These are phyloP conservation scores for Pleomassaria siparia DNA, from an alignment of 2,329 filamentous ascomycete species.

Conservation along the genomic window DNA sequence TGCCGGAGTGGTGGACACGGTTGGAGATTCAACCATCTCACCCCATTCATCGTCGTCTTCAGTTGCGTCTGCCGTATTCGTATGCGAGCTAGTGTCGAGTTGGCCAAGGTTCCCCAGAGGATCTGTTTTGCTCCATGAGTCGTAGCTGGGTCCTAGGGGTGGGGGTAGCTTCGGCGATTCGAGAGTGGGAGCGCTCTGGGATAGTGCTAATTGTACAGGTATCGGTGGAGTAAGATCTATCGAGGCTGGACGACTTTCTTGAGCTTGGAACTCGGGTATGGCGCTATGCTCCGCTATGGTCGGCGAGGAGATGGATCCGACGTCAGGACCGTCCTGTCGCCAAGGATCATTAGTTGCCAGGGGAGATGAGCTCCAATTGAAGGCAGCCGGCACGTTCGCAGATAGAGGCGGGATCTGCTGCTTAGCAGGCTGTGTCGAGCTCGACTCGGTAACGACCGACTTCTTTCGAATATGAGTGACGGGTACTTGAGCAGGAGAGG, in stretches of 20 bases:
- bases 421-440: slow-evolving; percentile 17
- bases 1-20: slow-evolving; percentile 21
- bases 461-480: slow-evolving; percentile 26
- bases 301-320: slow-evolving; percentile 21
- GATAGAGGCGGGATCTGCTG: slow-evolving; percentile 24
- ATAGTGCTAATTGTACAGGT: slow-evolving; percentile 10
- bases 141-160: background rate
- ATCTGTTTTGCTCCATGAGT: background rate
- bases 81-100: slow-evolving; percentile 15
- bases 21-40: slow-evolving; percentile 43
- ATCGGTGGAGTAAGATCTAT: slow-evolving; percentile 19
- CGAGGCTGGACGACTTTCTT: slow-evolving; percentile 23
- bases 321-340: slow-evolving; percentile 16
- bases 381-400: slow-evolving; percentile 27
- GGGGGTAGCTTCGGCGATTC: background rate
- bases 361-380: slow-evolving; percentile 39
- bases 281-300: slow-evolving; percentile 15
- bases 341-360: slow-evolving; percentile 20
- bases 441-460: slow-evolving; percentile 21
- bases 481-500: slow-evolving; percentile 17
- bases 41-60: slow-evolving; percentile 43
- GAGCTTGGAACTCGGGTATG: slow-evolving; percentile 18
- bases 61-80: slow-evolving; percentile 7
- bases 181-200: slow-evolving; percentile 2
- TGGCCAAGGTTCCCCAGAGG: slow-evolving; percentile 18